Evolutionary conservation across 257 asterid genomes (phyloP), one percentile per base, ranked within the genome.

Genomic region (Petrea volubilis): DNA sequence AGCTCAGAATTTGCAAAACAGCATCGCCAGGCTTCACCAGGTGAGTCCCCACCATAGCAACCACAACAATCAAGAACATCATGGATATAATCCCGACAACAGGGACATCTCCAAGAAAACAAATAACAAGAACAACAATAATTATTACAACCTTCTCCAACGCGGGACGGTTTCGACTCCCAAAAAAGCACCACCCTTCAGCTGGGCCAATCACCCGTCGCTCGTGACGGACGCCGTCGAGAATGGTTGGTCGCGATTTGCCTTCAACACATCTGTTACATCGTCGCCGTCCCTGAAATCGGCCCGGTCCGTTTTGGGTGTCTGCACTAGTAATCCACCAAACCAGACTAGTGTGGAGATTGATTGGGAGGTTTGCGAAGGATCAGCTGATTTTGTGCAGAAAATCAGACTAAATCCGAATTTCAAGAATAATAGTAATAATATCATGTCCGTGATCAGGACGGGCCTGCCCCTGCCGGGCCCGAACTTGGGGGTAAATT

Each of bases 161-260:
- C 87, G 83, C 12, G 90, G 88, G 72, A 12, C n/a, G 74, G 13
- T 41, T 4, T 78, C 84, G 3, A 5, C 18, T 5, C 66, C 88
- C 2, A 11, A 79, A 1, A 63, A 34, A 41, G 77, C 64, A 20
- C 77, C 81, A 3, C 43, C 74, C 18, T 94, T 95, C 81, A 77
- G 56, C 59, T 95, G 99, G 99, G 80, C 80, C 23, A 97, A 95
- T 66, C 87, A 90, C 67, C 99, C 99, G 12, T 81, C 94, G 12
- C 80, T 87, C 2, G 82, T 87, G n/a, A 80, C 90, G 1, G 99
- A 90, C 21, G 99, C 96, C 41, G 95, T 95, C 29, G 99, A 92
- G 41, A 90, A 92, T 51, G 99, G 99, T 14, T 95, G 99, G 99
- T 77, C 97, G 7, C 76, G 91, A 17, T 95, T 95, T 64, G 93